Percentiles rank a stretch among this genome's conserved stretches.
Evolutionary conservation across 2,329 filamentous ascomycete genomes (phyloP).

Genomic region (Arthrobotrys megalospora): DNA sequence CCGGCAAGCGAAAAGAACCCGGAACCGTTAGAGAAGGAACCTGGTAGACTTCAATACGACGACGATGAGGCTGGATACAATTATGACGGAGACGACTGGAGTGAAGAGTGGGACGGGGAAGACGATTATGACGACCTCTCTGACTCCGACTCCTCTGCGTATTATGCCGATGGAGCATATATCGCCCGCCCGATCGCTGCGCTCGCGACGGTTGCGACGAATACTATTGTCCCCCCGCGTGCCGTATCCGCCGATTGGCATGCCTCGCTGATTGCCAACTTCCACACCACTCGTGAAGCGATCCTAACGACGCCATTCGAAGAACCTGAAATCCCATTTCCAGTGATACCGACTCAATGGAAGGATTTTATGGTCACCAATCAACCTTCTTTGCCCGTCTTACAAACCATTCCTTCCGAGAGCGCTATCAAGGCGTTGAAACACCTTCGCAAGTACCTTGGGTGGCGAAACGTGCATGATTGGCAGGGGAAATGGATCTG

Average conservation of each 20-base stretch:
- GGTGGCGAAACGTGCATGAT: conserved; percentile 52
- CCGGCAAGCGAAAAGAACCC: neutral
- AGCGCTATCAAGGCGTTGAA: conserved; percentile 55
- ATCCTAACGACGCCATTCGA: conserved; percentile 50
- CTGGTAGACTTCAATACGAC: conserved; percentile 21
- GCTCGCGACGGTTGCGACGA: neutral
- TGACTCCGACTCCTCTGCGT: conserved; percentile 50
- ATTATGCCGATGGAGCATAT: conserved; percentile 57
- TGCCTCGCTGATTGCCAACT: conserved; percentile 39
- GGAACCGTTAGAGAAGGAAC: neutral
- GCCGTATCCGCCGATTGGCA: conserved; percentile 43
- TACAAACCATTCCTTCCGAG: conserved; percentile 48
- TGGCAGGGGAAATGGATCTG: conserved; percentile 64
- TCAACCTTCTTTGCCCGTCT: conserved; percentile 43
- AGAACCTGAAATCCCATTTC: conserved; percentile 41
- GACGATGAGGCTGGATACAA: conserved; percentile 13
- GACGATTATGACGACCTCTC: conserved; percentile 21
- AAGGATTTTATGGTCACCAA: conserved; percentile 52
- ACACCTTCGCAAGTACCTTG: conserved; percentile 53
- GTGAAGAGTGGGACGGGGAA: conserved; percentile 34
- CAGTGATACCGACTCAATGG: conserved; percentile 43
- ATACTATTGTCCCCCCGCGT: conserved; percentile 19
- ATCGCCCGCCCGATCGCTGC: conserved; percentile 41
- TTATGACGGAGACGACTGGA: conserved; percentile 4
- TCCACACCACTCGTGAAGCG: conserved; percentile 52